A percentile compares a stretch with the other conserved stretches of the same genome.
Evolutionary conservation across 495 filamentous ascomycete genomes (phyloP).

Genomic region (Sabuloglossum arenarium): DNA sequence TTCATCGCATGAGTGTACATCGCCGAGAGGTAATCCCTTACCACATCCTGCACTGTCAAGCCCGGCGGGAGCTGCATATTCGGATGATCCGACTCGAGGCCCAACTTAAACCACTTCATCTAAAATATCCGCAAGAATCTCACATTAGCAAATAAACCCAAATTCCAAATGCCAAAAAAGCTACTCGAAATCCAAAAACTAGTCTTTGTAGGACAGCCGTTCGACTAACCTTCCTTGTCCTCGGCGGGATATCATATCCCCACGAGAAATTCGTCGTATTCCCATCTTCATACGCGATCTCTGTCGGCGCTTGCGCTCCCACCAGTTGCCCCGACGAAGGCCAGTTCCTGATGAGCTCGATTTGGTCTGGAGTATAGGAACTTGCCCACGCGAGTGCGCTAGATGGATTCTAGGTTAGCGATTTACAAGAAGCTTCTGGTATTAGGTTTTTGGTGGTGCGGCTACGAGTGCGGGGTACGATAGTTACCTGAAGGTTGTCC

Average conservation of each 20-base stretch:
- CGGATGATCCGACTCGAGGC: neutral
- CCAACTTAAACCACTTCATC: neutral
- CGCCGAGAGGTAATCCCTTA: neutral
- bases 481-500: constrained; percentile 19
- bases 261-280: neutral
- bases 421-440: no score
- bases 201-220: no score
- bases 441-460: no score
- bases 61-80: neutral
- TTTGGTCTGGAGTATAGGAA: constrained; percentile 18
- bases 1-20: neutral
- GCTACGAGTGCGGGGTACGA: no score
- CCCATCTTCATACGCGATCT: constrained; percentile 18
- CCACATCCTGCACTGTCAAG: neutral
- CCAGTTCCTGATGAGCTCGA: constrained; percentile 4
- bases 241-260: neutral
- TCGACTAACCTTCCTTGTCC: neutral
- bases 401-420: neutral
- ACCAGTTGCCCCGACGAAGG: neutral
- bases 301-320: constrained; percentile 12
- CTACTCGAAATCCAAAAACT: no score
- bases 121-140: no score
- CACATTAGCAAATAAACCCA: no score
- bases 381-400: neutral
- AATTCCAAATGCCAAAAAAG: neutral